Evolutionary conservation across 352 stramenopile genomes (phyloP).

Genomic region (Halophytophthora polymorphica): DNA sequence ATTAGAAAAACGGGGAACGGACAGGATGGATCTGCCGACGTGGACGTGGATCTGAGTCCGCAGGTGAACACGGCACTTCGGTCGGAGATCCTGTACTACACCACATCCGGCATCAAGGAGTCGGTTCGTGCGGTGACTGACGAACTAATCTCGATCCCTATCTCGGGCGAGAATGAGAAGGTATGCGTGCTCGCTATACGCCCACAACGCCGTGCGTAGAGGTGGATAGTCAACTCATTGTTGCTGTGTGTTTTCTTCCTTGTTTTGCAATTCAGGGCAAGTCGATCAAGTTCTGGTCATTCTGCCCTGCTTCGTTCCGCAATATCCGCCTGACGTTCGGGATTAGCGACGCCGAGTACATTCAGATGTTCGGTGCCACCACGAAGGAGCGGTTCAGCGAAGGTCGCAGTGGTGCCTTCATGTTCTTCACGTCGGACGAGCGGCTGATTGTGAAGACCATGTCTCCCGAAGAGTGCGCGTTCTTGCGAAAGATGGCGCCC

Average conservation of each 20-base stretch:
- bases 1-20: slow-evolving; percentile 42
- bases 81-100: slow-evolving; percentile 90
- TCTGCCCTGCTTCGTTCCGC: slow-evolving; percentile 79
- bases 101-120: slow-evolving; percentile 87
- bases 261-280: slow-evolving; percentile 38
- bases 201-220: background rate
- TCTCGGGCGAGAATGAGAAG: slow-evolving; percentile 72
- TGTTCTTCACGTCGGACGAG: slow-evolving; percentile 90
- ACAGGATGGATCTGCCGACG: slow-evolving; percentile 63
- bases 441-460: slow-evolving; percentile 91
- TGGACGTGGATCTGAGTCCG: slow-evolving; percentile 83
- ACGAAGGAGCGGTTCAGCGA: slow-evolving; percentile 89
- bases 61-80: slow-evolving; percentile 87
- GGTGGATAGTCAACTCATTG: background rate
- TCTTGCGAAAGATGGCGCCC: slow-evolving; percentile 81
- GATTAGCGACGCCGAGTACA: slow-evolving; percentile 82
- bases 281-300: slow-evolving; percentile 88
- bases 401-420: slow-evolving; percentile 87
- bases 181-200: slow-evolving; percentile 27
- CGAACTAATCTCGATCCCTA: slow-evolving; percentile 76
- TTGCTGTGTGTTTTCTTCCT: slow-evolving; percentile 1
- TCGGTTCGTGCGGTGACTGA: slow-evolving; percentile 72
- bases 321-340: slow-evolving; percentile 81
- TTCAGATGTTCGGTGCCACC: slow-evolving; percentile 79
- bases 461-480: slow-evolving; percentile 80